Evolutionary conservation across 2,329 filamentous ascomycete species (phyloP), one percentile per base, ranked within the genome.

Genomic region (Clarireedia sp.): DNA sequence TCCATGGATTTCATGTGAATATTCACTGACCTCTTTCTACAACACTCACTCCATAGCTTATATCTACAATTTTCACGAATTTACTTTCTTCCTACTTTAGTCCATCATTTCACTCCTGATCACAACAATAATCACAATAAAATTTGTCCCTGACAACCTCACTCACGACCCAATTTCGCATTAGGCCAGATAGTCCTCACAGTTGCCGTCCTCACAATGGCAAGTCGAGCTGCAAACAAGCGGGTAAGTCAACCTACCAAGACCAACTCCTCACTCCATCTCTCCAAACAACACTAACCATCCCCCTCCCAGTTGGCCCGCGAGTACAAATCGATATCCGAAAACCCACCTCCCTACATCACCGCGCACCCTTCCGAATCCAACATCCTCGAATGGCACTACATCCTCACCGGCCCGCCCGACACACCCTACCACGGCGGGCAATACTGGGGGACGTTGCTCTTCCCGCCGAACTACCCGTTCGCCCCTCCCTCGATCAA

Each of bases 381-480:
- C 43, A 96, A 96, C 71, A 96, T 96, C 62, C 80, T 96, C 48
- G 91, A 96, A 74, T 95, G 90, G 90, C 90, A 95, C 74, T 95
- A 95, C 74, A 89, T 96, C 68, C 87, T 97, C 63, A 96, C 91
- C 38, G 94, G 94, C 2, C 92, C 94, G 36, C 90, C 95, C 59
- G 83, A 91, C 58, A 99, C 94, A 0, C 92, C 94, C 2, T 99
- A 99, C 71, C 83, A 95, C 66, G 85, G 86, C 68, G 94, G 94
- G 46, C 94, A 99, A 72, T 99, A 97, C 76, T 99, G 94, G 94
- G 94, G 94, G 48, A 96, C 92, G 1, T 79, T 99, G 50, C 85
- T 95, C 62, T 99, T 99, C 72, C 94, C 94, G 16, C 82, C 91
- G 8, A 91, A 96, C 76, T 99, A 99, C 70, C 94, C 94, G 24